Conservation (phyloP, 495 filamentous ascomycete genomes). For the Aspergillus sclerotioniger region DNA sequence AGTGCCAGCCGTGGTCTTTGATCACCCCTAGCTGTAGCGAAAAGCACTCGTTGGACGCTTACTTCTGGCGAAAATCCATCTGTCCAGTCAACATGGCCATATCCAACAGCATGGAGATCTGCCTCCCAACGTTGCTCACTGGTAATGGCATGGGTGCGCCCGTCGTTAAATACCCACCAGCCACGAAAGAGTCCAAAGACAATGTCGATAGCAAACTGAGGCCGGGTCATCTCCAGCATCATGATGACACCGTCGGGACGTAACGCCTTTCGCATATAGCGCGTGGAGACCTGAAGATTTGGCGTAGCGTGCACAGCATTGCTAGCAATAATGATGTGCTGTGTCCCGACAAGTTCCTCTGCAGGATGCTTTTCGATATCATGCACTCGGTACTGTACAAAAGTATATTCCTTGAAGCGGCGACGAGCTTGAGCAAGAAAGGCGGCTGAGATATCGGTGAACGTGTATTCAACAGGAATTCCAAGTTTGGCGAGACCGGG, state of each 20-base stretch:
- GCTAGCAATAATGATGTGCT: conserved; percentile 49
- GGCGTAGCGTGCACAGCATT: conserved; percentile 52
- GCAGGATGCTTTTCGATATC: conserved; percentile 46
- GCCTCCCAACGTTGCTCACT: conserved; percentile 34
- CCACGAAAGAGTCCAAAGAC: conserved; percentile 51
- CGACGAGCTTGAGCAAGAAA: conserved; percentile 41
- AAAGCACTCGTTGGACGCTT: conserved; percentile 41
- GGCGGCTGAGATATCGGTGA: conserved; percentile 47
- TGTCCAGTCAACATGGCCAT: conserved; percentile 48
- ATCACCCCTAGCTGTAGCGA: conserved; percentile 42
- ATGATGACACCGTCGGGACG: conserved; percentile 38
- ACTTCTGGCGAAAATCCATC: conserved; percentile 42
- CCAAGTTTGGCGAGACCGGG: conserved; percentile 33
- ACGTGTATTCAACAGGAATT: conserved; percentile 47
- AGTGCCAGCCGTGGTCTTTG: conserved; percentile 16
- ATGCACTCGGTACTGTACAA: conserved; percentile 41
- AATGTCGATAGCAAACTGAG: conserved; percentile 45
- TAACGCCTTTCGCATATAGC: conserved; percentile 33
- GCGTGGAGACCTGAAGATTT: conserved; percentile 26
- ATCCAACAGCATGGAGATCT: conserved; percentile 41
- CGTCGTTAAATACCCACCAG: conserved; percentile 56
- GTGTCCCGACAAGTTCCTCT: conserved; percentile 31
- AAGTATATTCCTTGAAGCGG: conserved; percentile 40
- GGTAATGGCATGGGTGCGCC: conserved; percentile 44
- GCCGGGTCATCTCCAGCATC: conserved; percentile 42